Percentiles rank a stretch among this genome's conserved stretches.
phyloP scores from a whole-genome alignment of 169 alveolate genomes.

The Babesia bigemina region DNA sequence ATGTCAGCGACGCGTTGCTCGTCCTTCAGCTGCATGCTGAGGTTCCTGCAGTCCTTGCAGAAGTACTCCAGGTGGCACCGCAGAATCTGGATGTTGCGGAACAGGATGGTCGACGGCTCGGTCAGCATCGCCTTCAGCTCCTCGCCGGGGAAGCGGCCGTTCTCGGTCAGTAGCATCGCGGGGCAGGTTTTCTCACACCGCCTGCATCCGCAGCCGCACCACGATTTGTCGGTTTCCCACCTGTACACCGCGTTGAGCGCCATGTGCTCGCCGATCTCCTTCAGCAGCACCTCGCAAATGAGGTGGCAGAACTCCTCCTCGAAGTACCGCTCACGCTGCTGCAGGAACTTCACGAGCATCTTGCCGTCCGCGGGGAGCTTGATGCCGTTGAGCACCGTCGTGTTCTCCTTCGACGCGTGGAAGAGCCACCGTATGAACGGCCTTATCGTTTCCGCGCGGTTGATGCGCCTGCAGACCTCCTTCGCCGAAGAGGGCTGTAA shows the following conservation, averaged over 20 bases:
- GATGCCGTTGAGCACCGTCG: conserved; percentile 46
- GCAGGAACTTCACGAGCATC: conserved; percentile 55
- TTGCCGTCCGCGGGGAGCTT: conserved; percentile 56
- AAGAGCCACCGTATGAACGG: conserved; percentile 65
- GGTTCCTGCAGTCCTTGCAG: conserved; percentile 67
- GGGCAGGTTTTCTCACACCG: conserved; percentile 46
- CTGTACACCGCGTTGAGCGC: conserved; percentile 39
- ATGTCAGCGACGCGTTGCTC: conserved; percentile 40
- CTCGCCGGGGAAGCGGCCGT: conserved; percentile 68
- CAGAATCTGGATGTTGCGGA: conserved; percentile 65
- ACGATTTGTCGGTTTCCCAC: conserved; percentile 51
- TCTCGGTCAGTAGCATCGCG: conserved; percentile 61
- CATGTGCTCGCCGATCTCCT: conserved; percentile 64
- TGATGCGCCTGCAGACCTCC: conserved; percentile 59
- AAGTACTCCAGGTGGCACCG: conserved; percentile 69
- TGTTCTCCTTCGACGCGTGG: conserved; percentile 65
- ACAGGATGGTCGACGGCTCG: conserved; percentile 66
- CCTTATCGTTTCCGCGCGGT: conserved; percentile 45
- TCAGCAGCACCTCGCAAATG: conserved; percentile 50
- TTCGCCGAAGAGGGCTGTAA: conserved; percentile 29
- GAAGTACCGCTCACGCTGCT: conserved; percentile 58
- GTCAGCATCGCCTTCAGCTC: conserved; percentile 41
- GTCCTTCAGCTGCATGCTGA: conserved; percentile 49
- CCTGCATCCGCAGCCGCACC: conserved; percentile 61
- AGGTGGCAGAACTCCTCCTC: conserved; percentile 68